Evolutionary conservation across 2,329 filamentous ascomycete genomes (phyloP).

Genomic region (Pezicula carpinea): DNA sequence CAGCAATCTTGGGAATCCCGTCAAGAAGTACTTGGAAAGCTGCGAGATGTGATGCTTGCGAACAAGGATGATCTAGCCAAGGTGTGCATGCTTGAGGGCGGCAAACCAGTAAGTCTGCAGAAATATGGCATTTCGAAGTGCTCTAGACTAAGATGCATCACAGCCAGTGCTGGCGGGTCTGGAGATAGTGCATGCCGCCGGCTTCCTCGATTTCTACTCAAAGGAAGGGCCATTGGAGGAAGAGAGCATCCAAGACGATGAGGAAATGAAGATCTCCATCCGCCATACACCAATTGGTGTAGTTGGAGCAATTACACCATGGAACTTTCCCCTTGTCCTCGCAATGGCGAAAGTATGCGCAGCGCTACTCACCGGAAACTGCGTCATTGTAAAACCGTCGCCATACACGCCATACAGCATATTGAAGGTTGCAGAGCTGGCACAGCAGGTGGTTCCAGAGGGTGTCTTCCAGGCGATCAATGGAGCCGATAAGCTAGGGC

Average conservation of each 20-base stretch:
- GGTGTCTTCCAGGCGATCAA: slow-evolving; percentile 43
- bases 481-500: slow-evolving; percentile 43
- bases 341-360: slow-evolving; percentile 44
- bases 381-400: slow-evolving; percentile 52
- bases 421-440: slow-evolving; percentile 48
- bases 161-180: too few relatives aligned
- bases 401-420: slow-evolving; percentile 48
- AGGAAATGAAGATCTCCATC: slow-evolving; percentile 11
- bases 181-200: too few relatives aligned
- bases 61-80: slow-evolving; percentile 36
- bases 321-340: slow-evolving; percentile 50
- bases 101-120: too few relatives aligned
- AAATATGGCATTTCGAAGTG: not conserved
- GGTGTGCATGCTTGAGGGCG: slow-evolving; percentile 29
- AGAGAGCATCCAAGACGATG: not conserved
- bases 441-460: slow-evolving; percentile 41
- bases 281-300: slow-evolving; percentile 41
- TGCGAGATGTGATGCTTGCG: not conserved
- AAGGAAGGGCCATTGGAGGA: not conserved
- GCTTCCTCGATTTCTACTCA: too few relatives aligned
- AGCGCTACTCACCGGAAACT: slow-evolving; percentile 45
- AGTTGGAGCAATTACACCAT: slow-evolving; percentile 51
- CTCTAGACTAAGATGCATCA: not conserved
- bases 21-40: slow-evolving; percentile 34
- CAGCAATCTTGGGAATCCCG: slow-evolving; percentile 37